phyloP scores from a whole-genome alignment of 2,329 filamentous ascomycete species.

The Diaporthe sp. region DNA sequence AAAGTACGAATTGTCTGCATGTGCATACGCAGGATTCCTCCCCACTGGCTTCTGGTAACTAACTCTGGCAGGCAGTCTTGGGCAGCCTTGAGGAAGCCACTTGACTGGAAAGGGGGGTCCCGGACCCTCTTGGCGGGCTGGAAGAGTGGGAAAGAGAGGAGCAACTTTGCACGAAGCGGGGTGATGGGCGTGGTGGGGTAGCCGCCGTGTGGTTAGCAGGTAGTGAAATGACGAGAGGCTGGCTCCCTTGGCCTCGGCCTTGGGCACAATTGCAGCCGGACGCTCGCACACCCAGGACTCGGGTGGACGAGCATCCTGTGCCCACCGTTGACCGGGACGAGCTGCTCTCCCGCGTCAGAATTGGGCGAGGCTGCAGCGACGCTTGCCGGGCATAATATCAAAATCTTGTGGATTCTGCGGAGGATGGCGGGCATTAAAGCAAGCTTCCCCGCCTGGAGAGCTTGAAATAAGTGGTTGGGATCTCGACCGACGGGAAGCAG shows the following conservation, averaged over 20 bases:
- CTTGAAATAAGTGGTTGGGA: constrained; percentile 15
- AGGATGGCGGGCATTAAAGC: background rate
- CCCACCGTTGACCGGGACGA: background rate
- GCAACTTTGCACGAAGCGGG: constrained; percentile 31
- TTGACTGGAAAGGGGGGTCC: constrained; percentile 22
- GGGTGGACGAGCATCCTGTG: constrained; percentile 2
- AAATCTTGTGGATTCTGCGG: constrained; percentile 5
- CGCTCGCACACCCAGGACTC: background rate
- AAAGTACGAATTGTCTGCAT: constrained; percentile 16
- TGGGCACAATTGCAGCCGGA: constrained; percentile 3
- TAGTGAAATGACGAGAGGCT: constrained; percentile 4
- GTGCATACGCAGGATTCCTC: constrained; percentile 17
- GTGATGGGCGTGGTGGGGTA: constrained; percentile 25
- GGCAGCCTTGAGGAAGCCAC: constrained; percentile 26
- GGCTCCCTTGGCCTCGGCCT: constrained; percentile 14
- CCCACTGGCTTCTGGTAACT: constrained; percentile 15
- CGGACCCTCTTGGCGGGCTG: constrained; percentile 18
- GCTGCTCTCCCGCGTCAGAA: background rate
- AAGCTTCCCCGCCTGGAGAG: constrained; percentile 21
- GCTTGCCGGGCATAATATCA: constrained; percentile 6
- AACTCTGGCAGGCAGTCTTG: background rate
- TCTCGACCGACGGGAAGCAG: constrained; percentile 16
- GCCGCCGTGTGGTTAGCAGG: background rate
- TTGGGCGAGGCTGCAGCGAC: background rate
- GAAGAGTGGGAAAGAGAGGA: constrained; percentile 13